Base-by-base conservation (phyloP, 805 yeast genomes). In the Zygosaccharomyces rouxii region DNA sequence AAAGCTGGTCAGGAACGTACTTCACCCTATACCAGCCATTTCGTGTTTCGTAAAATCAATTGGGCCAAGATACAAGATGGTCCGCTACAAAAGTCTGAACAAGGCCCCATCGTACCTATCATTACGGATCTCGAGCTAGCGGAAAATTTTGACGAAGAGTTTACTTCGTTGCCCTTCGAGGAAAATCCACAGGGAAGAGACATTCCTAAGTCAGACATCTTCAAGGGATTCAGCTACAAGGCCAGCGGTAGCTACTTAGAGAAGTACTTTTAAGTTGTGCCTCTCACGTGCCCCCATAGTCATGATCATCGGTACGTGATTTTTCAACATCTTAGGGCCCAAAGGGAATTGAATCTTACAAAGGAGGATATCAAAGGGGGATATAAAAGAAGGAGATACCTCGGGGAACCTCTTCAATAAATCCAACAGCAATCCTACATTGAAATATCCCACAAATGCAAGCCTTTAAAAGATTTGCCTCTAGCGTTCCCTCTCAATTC, bases 101-200 rank as follows among this genome's bases (percentile, higher is more conserved):
- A 71, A 45, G 95, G 96, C 2, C 96, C 97, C 0, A 83, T 89
- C 30, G 70, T 81, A n/a, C 96, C 97, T 0, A 68, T 87, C 5
- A 79, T 89, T 38, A 85, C 95, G 0, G 82, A 88, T 59, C 92
- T 95, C 21, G 82, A 74, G 40, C 62, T 85, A 47, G 96, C 96
- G 0, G 96, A 89, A 62, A 89, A 89, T 59, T 89, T 89, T 62
- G 88, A 87, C 53, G 67, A 75, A 7, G 90, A 86, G 51, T 89
- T 89, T 67, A 89, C 96, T 0, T 76, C 75, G 7, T 76, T 86
- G 83, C 74, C 75, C 33, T 72, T 82, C 38, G 64, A 59, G n/a
- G 50, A 45, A n/a, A 60, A 59, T 21, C 47, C n/a, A 41, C 30
- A 23, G 14, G 31, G 23, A 16, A 38, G 47, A 39, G 44, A 46